Percentiles rank a stretch among this genome's conserved stretches.
Evolutionary conservation across 768 basidiomycete species (phyloP).

Genomic region (Termitomyces titanicus): DNA sequence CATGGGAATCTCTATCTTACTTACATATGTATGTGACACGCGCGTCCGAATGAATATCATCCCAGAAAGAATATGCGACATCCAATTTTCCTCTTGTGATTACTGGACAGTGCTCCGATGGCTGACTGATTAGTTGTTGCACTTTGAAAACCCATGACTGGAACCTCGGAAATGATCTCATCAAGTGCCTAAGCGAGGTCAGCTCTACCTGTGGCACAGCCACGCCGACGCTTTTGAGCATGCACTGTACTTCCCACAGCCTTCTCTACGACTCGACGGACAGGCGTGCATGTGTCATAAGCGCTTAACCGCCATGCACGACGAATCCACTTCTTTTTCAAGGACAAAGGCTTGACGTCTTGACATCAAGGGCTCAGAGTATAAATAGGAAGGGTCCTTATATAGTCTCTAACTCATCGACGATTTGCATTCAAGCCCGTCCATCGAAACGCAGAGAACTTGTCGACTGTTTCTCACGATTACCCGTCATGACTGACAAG

Average conservation of each 20-base stretch:
- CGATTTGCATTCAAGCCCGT: not conserved
- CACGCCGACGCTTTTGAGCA: slow-evolving; percentile 3
- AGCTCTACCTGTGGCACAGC: slow-evolving; percentile 7
- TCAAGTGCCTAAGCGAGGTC: slow-evolving; percentile 1
- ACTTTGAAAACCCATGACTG: no score
- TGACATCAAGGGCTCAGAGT: not conserved
- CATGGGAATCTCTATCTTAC: slow-evolving; percentile 13
- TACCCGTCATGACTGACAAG: slow-evolving; percentile 4
- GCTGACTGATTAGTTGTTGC: no score
- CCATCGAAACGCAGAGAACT: not conserved
- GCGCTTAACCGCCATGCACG: not conserved
- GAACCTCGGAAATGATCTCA: not conserved
- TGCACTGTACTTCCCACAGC: not conserved
- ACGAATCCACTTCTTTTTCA: not conserved
- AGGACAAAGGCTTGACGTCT: not conserved
- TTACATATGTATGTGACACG: slow-evolving; percentile 14
- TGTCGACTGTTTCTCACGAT: not conserved
- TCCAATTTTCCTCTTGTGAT: not conserved
- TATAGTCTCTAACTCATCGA: not conserved
- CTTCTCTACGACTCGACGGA: not conserved
- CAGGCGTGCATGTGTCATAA: not conserved
- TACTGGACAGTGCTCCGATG: not conserved
- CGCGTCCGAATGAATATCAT: not conserved
- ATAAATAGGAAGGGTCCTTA: not conserved
- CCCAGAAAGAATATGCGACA: not conserved